These are phyloP conservation scores for Mucor mucedo DNA, from an alignment of 371 early-diverging fungal genomes.

Conservation along the genomic window DNA sequence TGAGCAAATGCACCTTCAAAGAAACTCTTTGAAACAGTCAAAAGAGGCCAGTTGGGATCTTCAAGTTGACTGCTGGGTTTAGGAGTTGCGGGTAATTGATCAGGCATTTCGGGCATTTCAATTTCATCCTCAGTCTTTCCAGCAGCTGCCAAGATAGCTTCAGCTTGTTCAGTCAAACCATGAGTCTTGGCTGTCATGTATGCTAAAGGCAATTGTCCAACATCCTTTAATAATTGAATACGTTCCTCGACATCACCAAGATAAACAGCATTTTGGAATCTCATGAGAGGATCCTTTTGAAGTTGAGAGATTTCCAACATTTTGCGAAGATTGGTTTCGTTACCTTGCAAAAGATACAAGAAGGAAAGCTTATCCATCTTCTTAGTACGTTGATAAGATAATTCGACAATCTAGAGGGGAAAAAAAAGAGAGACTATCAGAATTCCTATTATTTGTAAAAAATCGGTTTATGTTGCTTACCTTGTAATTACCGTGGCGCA, in stretches of 20 bases:
- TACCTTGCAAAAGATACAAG: conserved; percentile 91
- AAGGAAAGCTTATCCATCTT: conserved; percentile 92
- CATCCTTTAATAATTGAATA: conserved; percentile 77
- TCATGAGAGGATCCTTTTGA: conserved; percentile 81
- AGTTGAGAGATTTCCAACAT: conserved; percentile 92
- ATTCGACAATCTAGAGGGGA: conserved; percentile 72
- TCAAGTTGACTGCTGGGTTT: conserved; percentile 70
- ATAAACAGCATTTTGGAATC: conserved; percentile 89
- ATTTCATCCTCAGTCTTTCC: conserved; percentile 71
- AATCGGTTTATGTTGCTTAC: neutral
- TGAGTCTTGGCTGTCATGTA: conserved; percentile 90
- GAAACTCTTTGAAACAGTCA: conserved; percentile 74
- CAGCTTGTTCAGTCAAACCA: conserved; percentile 85
- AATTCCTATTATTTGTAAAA: neutral
- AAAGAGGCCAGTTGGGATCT: conserved; percentile 89
- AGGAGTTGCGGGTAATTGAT: conserved; percentile 60
- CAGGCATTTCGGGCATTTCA: conserved; percentile 49
- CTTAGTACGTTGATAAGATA: conserved; percentile 88
- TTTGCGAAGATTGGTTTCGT: conserved; percentile 83
- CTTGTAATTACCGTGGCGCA: conserved; percentile 88
- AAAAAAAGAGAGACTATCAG: conserved; percentile 6
- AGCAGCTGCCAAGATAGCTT: conserved; percentile 74
- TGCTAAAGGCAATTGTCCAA: conserved; percentile 87
- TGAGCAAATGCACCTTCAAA: conserved; percentile 66
- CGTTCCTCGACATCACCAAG: conserved; percentile 90